Evolutionary conservation across 1,139 yeast species (phyloP).

Genomic region (Arxiozyma telluris): DNA sequence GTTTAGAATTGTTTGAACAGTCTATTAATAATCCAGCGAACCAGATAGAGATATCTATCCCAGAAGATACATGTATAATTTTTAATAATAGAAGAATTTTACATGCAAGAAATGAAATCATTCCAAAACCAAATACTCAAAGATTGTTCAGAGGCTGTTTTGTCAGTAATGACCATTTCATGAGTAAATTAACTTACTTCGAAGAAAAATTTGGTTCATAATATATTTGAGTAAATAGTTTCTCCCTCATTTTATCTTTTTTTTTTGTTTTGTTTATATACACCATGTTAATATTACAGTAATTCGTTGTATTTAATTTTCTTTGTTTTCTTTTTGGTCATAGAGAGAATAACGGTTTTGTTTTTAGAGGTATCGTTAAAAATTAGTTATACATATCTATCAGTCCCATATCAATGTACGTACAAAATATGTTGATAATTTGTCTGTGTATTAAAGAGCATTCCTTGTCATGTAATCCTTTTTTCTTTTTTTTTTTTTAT

Average conservation of each 20-base stretch:
- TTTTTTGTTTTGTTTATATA: not conserved
- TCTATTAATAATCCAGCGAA: conserved; percentile 47
- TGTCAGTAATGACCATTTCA: conserved; percentile 61
- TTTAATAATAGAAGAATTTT: conserved; percentile 67
- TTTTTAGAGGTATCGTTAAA: too few relatives aligned
- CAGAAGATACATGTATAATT: conserved; percentile 57
- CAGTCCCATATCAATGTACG: too few relatives aligned
- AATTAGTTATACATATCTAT: too few relatives aligned
- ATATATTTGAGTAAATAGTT: not conserved
- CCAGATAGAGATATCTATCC: conserved; percentile 48
- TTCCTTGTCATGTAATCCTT: too few relatives aligned
- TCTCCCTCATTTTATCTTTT: not conserved
- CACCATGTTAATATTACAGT: not conserved
- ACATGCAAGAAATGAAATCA: conserved; percentile 60
- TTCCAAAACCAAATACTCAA: conserved; percentile 35
- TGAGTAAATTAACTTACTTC: conserved; percentile 48
- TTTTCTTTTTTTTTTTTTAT: too few relatives aligned
- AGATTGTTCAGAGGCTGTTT: conserved; percentile 78
- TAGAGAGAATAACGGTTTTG: too few relatives aligned
- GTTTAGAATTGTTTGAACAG: conserved; percentile 51
- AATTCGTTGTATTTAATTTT: too few relatives aligned
- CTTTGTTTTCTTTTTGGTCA: too few relatives aligned
- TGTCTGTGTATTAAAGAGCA: too few relatives aligned
- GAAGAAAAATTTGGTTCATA: conserved; percentile 13
- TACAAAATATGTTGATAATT: too few relatives aligned